phyloP scores from a whole-genome alignment of 768 basidiomycete genomes.

The Austroboletus eburneus region DNA sequence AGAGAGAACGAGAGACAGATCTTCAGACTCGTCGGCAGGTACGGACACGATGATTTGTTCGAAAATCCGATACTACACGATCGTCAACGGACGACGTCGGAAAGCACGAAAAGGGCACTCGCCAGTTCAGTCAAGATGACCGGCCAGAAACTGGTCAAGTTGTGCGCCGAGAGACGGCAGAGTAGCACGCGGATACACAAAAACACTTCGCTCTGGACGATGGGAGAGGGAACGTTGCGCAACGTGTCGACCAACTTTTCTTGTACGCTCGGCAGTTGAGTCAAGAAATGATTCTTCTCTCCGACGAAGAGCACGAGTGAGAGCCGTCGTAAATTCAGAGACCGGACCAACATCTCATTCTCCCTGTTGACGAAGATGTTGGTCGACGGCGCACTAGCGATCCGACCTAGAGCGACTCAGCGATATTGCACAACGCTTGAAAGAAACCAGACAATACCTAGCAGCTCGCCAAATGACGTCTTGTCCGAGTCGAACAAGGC shows the following conservation, averaged over 20 bases:
- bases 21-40: constrained; percentile 81
- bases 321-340: constrained; percentile 80
- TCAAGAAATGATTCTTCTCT: constrained; percentile 88
- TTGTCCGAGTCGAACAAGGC: constrained; percentile 84
- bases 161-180: constrained; percentile 86
- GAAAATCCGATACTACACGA: constrained; percentile 79
- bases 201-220: constrained; percentile 93
- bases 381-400: constrained; percentile 82
- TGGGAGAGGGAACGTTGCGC: constrained; percentile 69
- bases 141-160: constrained; percentile 95
- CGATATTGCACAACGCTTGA: constrained; percentile 25
- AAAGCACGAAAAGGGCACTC: constrained; percentile 17
- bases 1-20: constrained; percentile 75
- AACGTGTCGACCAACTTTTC: constrained; percentile 95
- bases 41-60: constrained; percentile 69
- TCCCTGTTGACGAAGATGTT: constrained; percentile 97
- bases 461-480: constrained; percentile 76
- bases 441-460: constrained; percentile 51
- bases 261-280: constrained; percentile 89
- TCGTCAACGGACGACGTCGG: neutral
- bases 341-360: constrained; percentile 85
- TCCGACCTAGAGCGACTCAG: constrained; percentile 48
- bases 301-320: constrained; percentile 84
- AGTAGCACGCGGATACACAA: constrained; percentile 88
- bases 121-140: constrained; percentile 91